Conservation (phyloP, 1,284 basidiomycete genomes). For the Sanghuangporus sanghuang region DNA sequence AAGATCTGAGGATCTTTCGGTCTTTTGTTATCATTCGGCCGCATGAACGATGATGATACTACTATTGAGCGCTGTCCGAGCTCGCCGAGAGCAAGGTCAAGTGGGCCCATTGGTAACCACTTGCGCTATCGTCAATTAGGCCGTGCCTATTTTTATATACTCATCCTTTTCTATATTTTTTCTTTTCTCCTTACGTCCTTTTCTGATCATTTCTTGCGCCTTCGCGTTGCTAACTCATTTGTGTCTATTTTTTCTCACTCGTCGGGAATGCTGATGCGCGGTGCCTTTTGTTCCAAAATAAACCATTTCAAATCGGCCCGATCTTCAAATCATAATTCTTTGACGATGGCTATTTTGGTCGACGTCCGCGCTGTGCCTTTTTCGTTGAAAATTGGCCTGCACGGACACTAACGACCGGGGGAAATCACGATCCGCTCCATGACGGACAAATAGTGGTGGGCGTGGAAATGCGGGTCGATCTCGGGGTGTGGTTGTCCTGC, state of each 20-base stretch:
- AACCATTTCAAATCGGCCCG: neutral
- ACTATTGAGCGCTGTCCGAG: neutral
- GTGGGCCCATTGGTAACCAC: neutral
- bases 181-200: neutral
- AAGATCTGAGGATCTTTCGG: neutral
- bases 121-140: neutral
- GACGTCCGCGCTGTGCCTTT: neutral
- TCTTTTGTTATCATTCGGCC: neutral
- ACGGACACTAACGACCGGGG: neutral
- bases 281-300: neutral
- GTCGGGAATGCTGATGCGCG: neutral
- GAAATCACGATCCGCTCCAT: neutral
- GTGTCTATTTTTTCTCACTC: neutral
- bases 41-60: neutral
- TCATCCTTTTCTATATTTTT: neutral
- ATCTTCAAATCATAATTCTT: neutral
- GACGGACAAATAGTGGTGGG: slow-evolving; percentile 13
- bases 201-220: neutral
- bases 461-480: slow-evolving; percentile 14
- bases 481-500: slow-evolving; percentile 14
- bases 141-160: neutral
- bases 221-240: neutral
- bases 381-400: neutral
- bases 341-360: neutral
- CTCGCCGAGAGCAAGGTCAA: neutral